Evolutionary conservation across 306 rosid genomes (phyloP).

Genomic region (Biancaea sappan): DNA sequence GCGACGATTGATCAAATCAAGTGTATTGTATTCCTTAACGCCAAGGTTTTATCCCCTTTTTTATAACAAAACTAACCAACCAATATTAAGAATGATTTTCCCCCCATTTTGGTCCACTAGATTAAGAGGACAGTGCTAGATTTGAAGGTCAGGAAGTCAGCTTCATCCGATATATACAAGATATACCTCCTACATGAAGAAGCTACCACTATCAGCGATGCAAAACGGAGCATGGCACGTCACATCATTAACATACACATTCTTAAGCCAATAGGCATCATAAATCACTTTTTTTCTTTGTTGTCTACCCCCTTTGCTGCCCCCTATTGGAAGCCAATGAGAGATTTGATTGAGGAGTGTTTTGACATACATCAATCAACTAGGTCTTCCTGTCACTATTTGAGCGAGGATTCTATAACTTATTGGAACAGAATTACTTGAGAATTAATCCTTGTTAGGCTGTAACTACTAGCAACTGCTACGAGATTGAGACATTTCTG

Average conservation of each 20-base stretch:
- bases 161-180: background rate
- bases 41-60: background rate
- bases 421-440: background rate
- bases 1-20: background rate
- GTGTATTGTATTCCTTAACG: background rate
- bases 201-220: background rate
- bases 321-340: background rate
- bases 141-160: background rate
- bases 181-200: background rate
- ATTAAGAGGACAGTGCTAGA: background rate
- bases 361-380: background rate
- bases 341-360: background rate
- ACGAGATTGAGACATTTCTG: background rate
- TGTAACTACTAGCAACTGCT: background rate
- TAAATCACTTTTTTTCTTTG: background rate
- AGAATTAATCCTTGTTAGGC: background rate
- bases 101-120: background rate
- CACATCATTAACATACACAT: background rate
- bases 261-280: background rate
- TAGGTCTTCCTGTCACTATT: background rate
- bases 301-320: background rate
- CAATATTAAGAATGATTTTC: background rate
- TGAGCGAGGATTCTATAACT: background rate
- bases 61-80: background rate
- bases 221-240: background rate